A percentile compares a stretch with the other conserved stretches of the same genome.
phyloP scores from a whole-genome alignment of 2,329 filamentous ascomycete species.

The Neurospora crassa region DNA sequence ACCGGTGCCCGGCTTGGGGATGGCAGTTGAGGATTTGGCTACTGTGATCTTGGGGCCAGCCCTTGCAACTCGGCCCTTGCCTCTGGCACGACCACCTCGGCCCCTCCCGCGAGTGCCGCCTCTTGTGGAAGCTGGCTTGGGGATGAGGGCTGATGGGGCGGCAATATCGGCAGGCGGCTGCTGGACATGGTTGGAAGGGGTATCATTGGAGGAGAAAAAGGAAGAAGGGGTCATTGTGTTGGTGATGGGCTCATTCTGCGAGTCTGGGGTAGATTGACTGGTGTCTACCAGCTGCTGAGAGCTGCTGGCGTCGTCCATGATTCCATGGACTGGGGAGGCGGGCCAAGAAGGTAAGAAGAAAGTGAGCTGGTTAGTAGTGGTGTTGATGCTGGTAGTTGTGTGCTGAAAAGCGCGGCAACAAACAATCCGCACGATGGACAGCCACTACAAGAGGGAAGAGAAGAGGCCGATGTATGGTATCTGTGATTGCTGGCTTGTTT shows the following conservation, averaged over 20 bases:
- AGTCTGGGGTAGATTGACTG: neutral
- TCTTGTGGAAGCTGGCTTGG: slow-evolving; percentile 5
- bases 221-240: neutral
- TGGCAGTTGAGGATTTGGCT: slow-evolving; percentile 20
- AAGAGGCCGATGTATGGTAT: neutral
- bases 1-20: slow-evolving; percentile 20
- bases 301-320: neutral
- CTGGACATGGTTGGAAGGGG: neutral
- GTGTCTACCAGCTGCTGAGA: neutral
- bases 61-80: slow-evolving; percentile 19
- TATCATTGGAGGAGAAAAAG: neutral
- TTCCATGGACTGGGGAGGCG: neutral
- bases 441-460: neutral
- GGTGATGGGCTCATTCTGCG: neutral
- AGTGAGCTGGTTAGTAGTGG: neutral
- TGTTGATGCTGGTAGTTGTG: neutral
- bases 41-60: slow-evolving; percentile 21
- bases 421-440: neutral
- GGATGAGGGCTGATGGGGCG: neutral
- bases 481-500: neutral
- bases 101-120: slow-evolving; percentile 25
- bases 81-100: slow-evolving; percentile 23
- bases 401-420: neutral
- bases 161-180: neutral
- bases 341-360: neutral